Evolutionary conservation across 257 asterid species (phyloP), one percentile per base, ranked within the genome.

Genomic region (Nicotiana attenuata): DNA sequence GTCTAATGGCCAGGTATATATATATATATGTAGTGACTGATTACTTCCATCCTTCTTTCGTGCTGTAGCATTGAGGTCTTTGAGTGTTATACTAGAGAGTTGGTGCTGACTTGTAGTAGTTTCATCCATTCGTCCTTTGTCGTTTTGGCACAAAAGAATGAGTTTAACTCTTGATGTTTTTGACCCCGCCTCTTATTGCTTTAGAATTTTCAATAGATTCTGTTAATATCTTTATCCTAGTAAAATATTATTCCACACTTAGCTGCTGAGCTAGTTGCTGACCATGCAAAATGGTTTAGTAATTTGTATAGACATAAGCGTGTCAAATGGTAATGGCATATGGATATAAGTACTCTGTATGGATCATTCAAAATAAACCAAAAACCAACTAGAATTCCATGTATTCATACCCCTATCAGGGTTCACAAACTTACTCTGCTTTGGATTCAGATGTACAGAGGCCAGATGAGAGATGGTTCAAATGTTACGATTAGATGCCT

Each of bases 391-490:
- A 17, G 61, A 56, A 56, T 56, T 56, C 20, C 17, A 17, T 17
- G 22, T 56, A 56, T 56, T 22, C n/a, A 0, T 55, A 56, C 61
- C 61, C 61, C 61, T 19, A 6, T 6, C 22, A 76, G 76, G 63
- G 84, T 59, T 82, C 22, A 76, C 47, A 78, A 33, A 11, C 28
- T 57, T 56, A 16, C 77, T 80, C 80, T 52, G 65, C 14, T 14
- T 59, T 81, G 45, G 57, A 76, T 80, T 85, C 93, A 95, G 98
- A 89, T 95, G 84, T 92, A 93, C 86, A 89, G 92, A 84, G 98
- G 99, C 24, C 90, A 63, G 80, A 85, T 93, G 83, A 89, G 90
- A 81, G 97, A 95, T 81, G 97, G 97, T 35, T 89, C 93, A 10
- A 81, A 56, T 5, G 86, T 92, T 10, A 94, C 95, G 5, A 89